Evolutionary conservation across 1,139 yeast genomes (phyloP), one percentile per base, ranked within the genome.

Genomic region (Yamadazyma diospyri): DNA sequence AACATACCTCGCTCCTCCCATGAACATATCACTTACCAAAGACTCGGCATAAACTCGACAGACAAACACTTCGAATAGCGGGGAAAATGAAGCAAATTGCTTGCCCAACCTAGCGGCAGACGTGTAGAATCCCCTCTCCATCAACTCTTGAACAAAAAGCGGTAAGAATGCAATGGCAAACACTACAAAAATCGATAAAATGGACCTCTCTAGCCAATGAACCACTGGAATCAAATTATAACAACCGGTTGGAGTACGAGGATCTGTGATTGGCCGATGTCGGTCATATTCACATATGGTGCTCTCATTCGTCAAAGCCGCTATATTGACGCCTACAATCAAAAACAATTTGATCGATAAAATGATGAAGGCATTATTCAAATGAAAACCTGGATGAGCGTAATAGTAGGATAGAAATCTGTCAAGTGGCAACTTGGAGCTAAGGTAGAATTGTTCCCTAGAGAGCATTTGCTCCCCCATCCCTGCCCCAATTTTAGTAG

Each of bases 381-480:
- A 55, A 42, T 74, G 79, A 38, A 73, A 74, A 1, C 80, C 80
- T 2, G 77, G 72, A 45, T 73, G 79, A 0, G 78, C 79, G 51
- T 72, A 73, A 42, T 68, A 73, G 43, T 73, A 72, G 0, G 78
- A 71, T 22, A 73, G 53, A 45, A 73, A 70, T 33, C 79, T 48
- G 43, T 73, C 78, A 27, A 72, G 49, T 1, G 77, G 76, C 17
- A 73, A 48, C 28, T 64, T 72, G 1, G 74, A 57, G 5, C 78
- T 71, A 24, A 73, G 47, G 37, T 70, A 70, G 42, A 65, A 73
- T 44, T 72, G 74, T 40, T 73, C 79, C 36, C 78, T 52, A 0
- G 78, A 71, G 8, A 73, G 57, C 59, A 71, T 66, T 42, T 73
- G 79, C 44, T 73, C 79, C 4, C 78, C 77, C 78, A 73, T 73